Percentiles rank a stretch among this genome's conserved stretches.
Conservation (phyloP, 2,329 filamentous ascomycete genomes). For the Zymoseptoria tritici region DNA sequence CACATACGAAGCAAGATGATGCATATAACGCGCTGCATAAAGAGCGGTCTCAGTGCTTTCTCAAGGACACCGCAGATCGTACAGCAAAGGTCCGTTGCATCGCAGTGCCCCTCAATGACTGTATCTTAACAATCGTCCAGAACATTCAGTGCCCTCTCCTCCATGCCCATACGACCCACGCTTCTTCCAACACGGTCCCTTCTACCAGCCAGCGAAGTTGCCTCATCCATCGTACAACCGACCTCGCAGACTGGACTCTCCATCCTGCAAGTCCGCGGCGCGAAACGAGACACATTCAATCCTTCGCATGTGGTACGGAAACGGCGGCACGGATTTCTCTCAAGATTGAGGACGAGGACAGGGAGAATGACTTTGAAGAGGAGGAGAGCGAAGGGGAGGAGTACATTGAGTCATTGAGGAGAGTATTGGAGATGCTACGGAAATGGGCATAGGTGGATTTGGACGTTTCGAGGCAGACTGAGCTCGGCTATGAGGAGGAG, state of each 20-base stretch:
- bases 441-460: neutral
- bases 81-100: neutral
- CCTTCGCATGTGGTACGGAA: slow-evolving; percentile 55
- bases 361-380: slow-evolving; percentile 49
- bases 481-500: neutral
- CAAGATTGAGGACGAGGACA: slow-evolving; percentile 44
- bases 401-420: slow-evolving; percentile 44
- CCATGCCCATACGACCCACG: slow-evolving; percentile 14
- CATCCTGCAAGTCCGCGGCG: slow-evolving; percentile 37
- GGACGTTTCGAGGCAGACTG: neutral
- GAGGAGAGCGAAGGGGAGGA: slow-evolving; percentile 48
- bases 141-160: slow-evolving; percentile 17
- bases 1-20: neutral
- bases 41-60: neutral
- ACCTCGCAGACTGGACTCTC: slow-evolving; percentile 22
- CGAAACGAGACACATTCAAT: slow-evolving; percentile 50
- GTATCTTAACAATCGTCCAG: slow-evolving; percentile 4
- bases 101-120: neutral
- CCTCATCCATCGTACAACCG: slow-evolving; percentile 10
- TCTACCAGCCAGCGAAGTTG: slow-evolving; percentile 7
- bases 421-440: neutral
- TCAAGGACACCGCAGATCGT: neutral
- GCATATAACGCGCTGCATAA: neutral
- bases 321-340: slow-evolving; percentile 53
- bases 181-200: slow-evolving; percentile 1